These are phyloP conservation scores for Venturia carpophila DNA, from an alignment of 2,329 filamentous ascomycete genomes.

Conservation along the genomic window DNA sequence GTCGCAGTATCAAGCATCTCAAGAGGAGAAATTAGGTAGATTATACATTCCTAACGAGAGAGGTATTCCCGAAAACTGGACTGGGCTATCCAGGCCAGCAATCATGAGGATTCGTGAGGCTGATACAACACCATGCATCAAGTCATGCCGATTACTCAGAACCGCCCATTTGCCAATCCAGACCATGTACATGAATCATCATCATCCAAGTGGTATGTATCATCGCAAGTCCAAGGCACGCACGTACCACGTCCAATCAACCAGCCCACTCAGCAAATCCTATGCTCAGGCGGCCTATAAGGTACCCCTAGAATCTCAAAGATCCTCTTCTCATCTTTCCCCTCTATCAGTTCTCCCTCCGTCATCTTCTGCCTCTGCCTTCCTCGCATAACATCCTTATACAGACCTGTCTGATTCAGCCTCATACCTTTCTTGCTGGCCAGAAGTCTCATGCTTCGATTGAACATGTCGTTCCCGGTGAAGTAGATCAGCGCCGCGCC, in stretches of 20 bases:
- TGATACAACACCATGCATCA: too few species aligned
- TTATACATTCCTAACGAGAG: too few species aligned
- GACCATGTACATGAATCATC: neutral
- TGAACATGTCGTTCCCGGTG: constrained; percentile 92
- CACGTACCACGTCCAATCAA: neutral
- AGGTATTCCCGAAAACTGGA: too few species aligned
- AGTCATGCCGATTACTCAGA: too few species aligned
- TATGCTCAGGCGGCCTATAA: constrained; percentile 69
- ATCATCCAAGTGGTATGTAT: neutral
- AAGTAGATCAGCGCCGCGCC: constrained; percentile 91
- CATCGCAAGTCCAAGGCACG: neutral
- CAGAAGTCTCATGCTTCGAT: constrained; percentile 72
- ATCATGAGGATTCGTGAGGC: too few species aligned
- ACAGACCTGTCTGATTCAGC: constrained; percentile 77
- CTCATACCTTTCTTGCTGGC: constrained; percentile 75
- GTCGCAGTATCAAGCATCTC: too few species aligned
- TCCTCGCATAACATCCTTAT: constrained; percentile 58
- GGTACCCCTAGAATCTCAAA: constrained; percentile 77
- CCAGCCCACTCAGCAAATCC: constrained; percentile 52
- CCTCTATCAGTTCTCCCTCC: constrained; percentile 65
- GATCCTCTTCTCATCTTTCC: constrained; percentile 66
- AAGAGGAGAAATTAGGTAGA: too few species aligned
- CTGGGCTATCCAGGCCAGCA: too few species aligned
- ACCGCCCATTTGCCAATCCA: neutral
- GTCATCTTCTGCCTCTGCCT: constrained; percentile 51